These are phyloP conservation scores for Adansonia rubrostipa DNA, from an alignment of 441 rosid genomes.

Conservation along the genomic window DNA sequence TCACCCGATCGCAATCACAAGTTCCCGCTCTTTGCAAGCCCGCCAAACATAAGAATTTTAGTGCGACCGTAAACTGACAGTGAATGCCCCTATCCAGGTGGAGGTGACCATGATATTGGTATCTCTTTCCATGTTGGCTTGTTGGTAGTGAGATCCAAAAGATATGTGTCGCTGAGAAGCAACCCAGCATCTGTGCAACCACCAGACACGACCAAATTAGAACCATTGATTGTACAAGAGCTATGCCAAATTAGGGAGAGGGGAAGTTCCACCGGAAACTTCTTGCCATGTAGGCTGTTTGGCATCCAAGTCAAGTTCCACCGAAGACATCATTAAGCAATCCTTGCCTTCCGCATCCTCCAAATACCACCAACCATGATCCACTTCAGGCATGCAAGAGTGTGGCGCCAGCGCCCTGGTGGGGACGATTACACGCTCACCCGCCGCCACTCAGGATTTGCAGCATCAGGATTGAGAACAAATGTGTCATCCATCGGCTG, in stretches of 20 bases:
- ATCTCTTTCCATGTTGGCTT: conserved; percentile 88
- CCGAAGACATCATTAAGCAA: conserved; percentile 84
- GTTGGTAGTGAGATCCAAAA: conserved; percentile 73
- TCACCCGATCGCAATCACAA: conserved; percentile 79
- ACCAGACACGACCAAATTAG: conserved; percentile 82
- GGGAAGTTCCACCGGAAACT: conserved; percentile 78
- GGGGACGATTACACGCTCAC: conserved; percentile 77
- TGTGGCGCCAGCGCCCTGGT: conserved; percentile 95
- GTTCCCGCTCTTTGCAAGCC: conserved; percentile 87
- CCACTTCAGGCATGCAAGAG: conserved; percentile 78
- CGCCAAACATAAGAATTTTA: conserved; percentile 86
- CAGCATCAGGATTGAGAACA: conserved; percentile 82
- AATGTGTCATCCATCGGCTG: conserved; percentile 93
- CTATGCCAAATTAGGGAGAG: conserved; percentile 92
- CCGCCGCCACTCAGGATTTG: conserved; percentile 72
- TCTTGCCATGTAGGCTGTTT: conserved; percentile 89
- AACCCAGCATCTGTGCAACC: conserved; percentile 96
- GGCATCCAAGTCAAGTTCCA: conserved; percentile 89
- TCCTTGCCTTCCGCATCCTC: conserved; percentile 88
- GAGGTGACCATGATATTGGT: conserved; percentile 77
- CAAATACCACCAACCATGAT: conserved; percentile 84
- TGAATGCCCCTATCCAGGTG: conserved; percentile 83
- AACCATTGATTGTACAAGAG: conserved; percentile 83
- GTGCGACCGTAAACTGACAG: conserved; percentile 75
- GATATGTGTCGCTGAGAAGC: conserved; percentile 76